These are phyloP conservation scores for Buxus sempervirens DNA, from an alignment of 164 flowering plant species.

Conservation along the genomic window DNA sequence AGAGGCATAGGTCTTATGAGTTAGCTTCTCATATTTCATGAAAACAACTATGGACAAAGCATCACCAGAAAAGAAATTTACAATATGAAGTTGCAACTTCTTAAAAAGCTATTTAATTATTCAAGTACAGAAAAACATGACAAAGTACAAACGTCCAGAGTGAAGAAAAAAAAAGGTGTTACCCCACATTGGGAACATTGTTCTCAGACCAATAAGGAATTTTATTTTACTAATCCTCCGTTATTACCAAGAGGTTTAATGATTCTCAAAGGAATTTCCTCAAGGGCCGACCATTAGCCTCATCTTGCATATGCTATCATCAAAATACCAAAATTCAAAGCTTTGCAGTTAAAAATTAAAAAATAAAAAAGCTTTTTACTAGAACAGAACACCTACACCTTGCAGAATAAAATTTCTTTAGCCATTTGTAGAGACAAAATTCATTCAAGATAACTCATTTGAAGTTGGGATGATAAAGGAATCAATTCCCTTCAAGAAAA, in stretches of 20 bases:
- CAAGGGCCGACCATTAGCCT: slow-evolving; percentile 73
- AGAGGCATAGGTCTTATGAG: too few species aligned
- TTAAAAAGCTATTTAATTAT: background rate
- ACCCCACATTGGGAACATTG: background rate
- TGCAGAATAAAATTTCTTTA: background rate
- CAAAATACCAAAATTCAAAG: slow-evolving; percentile 3
- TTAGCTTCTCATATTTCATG: background rate
- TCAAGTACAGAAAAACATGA: background rate
- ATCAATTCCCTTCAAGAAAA: background rate
- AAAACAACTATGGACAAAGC: background rate
- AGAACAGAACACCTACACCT: background rate
- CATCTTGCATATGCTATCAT: slow-evolving; percentile 88
- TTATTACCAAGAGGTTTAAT: slow-evolving; percentile 28
- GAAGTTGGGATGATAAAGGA: background rate
- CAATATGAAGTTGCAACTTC: background rate
- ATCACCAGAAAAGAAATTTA: background rate
- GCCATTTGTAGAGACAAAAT: too few species aligned
- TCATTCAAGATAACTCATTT: background rate
- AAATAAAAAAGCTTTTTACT: background rate
- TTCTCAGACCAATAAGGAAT: slow-evolving; percentile 1
- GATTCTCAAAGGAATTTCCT: slow-evolving; percentile 57
- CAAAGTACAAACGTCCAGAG: background rate
- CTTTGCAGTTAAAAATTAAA: background rate
- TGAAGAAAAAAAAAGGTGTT: background rate
- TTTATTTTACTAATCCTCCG: slow-evolving; percentile 15